These are phyloP conservation scores for Trypanosoma lewisi DNA, from an alignment of 208 protist genomes.

Conservation along the genomic window DNA sequence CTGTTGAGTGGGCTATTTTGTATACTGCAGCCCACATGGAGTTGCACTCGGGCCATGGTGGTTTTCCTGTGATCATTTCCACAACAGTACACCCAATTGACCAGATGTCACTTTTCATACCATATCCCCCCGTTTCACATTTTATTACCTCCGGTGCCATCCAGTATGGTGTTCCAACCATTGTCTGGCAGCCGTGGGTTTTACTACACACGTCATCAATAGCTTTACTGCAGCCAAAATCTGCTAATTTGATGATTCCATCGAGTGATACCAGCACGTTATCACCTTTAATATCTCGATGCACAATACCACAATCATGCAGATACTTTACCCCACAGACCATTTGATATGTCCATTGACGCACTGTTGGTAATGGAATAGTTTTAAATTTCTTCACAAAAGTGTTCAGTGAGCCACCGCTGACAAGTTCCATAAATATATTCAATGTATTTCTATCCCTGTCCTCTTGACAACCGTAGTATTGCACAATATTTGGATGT, in stretches of 20 bases:
- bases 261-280: conserved; percentile 88
- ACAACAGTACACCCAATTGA: conserved; percentile 93
- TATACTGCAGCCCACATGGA: conserved; percentile 86
- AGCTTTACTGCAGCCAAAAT: conserved; percentile 90
- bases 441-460: conserved; percentile 62
- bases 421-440: conserved; percentile 94
- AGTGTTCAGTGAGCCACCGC: conserved; percentile 72
- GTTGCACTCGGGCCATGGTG: conserved; percentile 90
- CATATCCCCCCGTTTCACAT: conserved; percentile 87
- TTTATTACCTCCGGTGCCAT: conserved; percentile 93
- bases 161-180: conserved; percentile 91
- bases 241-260: conserved; percentile 87
- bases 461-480: conserved; percentile 86
- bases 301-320: conserved; percentile 86
- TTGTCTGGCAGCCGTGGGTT: conserved; percentile 71
- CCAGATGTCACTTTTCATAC: conserved; percentile 93
- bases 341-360: conserved; percentile 90
- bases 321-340: conserved; percentile 88
- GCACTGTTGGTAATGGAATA: conserved; percentile 66
- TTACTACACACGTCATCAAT: conserved; percentile 84
- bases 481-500: conserved; percentile 91
- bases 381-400: conserved; percentile 81
- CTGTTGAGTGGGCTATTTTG: conserved; percentile 85
- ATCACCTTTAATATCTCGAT: conserved; percentile 91
- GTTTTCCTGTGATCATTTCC: conserved; percentile 91